Conservation (phyloP, 345 rosid genomes). For the Ricinus communis region DNA sequence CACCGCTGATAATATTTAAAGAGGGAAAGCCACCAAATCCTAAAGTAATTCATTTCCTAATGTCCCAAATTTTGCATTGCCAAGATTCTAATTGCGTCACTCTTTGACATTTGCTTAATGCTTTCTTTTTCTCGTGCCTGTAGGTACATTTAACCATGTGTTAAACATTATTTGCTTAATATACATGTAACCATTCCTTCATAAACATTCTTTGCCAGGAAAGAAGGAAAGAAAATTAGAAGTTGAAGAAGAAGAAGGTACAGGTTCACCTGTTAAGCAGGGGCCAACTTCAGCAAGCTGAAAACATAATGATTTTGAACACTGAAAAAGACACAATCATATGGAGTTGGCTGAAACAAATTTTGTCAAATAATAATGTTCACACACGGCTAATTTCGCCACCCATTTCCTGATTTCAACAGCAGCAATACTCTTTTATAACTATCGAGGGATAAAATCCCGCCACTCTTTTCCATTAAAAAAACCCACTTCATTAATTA, state of each 20-base stretch:
- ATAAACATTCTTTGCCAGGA: not conserved
- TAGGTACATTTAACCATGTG: slow-evolving; percentile 3
- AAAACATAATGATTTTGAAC: not conserved
- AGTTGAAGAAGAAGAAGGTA: not conserved
- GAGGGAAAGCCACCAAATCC: slow-evolving; percentile 2
- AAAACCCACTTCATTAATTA: too few relatives aligned
- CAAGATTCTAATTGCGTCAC: not conserved
- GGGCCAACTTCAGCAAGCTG: not conserved
- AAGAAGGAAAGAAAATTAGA: not conserved
- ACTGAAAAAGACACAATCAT: not conserved
- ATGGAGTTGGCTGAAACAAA: not conserved
- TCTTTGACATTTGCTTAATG: not conserved
- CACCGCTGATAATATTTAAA: not conserved
- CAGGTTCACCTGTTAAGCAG: not conserved
- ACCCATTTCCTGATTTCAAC: not conserved
- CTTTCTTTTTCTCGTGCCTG: not conserved
- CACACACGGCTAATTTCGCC: not conserved
- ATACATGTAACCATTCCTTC: not conserved
- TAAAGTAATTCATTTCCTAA: too few relatives aligned
- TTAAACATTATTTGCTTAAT: slow-evolving; percentile 12
- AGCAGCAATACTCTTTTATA: not conserved
- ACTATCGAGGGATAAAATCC: too few relatives aligned
- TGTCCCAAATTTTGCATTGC: not conserved
- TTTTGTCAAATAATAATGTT: not conserved
- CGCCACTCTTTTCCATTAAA: too few relatives aligned